Conservation (phyloP, 163 green algal genomes). For the Prototheca stagnorum region DNA sequence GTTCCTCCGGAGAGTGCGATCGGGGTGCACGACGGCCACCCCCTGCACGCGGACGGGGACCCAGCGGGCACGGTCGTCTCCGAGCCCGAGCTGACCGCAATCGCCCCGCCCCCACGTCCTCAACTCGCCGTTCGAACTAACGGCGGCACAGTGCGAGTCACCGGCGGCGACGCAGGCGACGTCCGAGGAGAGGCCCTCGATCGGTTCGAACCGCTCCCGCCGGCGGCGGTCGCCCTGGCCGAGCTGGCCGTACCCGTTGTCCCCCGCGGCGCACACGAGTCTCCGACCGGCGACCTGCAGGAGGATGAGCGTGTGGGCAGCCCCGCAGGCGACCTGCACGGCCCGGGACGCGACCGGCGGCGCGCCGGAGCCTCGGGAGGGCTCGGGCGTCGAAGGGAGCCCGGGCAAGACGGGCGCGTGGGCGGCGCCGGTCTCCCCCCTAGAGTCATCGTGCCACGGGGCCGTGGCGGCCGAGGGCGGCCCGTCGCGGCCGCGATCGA, state of each 20-base stretch:
- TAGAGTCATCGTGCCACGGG: no score
- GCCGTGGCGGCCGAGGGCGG: no score
- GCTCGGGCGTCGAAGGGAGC: no score
- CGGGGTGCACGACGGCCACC: conserved; percentile 49
- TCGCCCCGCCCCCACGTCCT: conserved; percentile 68
- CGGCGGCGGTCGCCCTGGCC: conserved; percentile 35
- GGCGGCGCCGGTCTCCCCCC: no score
- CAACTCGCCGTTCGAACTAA: conserved; percentile 31
- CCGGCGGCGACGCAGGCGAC: conserved; percentile 45
- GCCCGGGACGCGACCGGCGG: no score
- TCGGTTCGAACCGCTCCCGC: conserved; percentile 22
- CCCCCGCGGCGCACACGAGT: conserved; percentile 31
- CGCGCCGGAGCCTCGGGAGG: no score
- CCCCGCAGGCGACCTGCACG: conserved; percentile 52
- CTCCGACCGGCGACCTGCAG: conserved; percentile 31
- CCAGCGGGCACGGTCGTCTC: conserved; percentile 37
- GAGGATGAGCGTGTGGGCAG: conserved; percentile 45
- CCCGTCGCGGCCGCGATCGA: no score
- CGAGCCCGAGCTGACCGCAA: conserved; percentile 59
- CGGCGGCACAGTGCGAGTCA: conserved; percentile 43
- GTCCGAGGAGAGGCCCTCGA: conserved; percentile 8
- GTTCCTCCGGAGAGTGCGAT: conserved; percentile 55
- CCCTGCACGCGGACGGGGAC: conserved; percentile 27
- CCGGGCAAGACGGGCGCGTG: no score
- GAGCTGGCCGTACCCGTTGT: conserved; percentile 62